Percentiles rank a stretch among this genome's conserved stretches.
Evolutionary conservation across 106 monocot species (phyloP).

Genomic region (Platanthera guangdongensis): DNA sequence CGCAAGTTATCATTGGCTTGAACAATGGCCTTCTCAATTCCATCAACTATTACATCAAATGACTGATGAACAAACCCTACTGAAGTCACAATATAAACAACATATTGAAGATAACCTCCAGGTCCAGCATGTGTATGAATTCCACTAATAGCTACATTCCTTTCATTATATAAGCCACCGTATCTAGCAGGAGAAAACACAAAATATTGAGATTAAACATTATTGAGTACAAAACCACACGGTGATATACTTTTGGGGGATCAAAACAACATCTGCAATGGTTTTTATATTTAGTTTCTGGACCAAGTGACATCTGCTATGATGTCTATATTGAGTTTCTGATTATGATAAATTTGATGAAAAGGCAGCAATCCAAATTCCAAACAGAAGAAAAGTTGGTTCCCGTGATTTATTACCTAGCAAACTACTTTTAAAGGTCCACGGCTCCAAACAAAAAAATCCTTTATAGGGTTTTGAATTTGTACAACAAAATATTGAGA

Average conservation of each 20-base stretch:
- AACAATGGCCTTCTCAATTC: constrained; percentile 76
- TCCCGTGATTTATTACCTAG: neutral
- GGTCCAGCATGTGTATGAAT: constrained; percentile 95
- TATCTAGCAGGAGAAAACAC: constrained; percentile 40
- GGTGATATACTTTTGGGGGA: neutral
- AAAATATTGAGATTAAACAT: neutral
- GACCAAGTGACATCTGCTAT: neutral
- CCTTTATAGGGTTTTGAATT: too few species aligned
- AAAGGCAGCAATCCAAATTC: neutral
- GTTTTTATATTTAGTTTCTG: neutral
- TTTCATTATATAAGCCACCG: constrained; percentile 58
- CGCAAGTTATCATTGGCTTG: constrained; percentile 88
- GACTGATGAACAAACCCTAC: constrained; percentile 90
- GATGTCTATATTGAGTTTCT: neutral
- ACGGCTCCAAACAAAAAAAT: neutral
- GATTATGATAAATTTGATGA: neutral
- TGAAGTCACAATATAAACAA: constrained; percentile 83
- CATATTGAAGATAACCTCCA: constrained; percentile 95
- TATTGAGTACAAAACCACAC: neutral
- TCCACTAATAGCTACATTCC: constrained; percentile 90
- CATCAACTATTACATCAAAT: constrained; percentile 85
- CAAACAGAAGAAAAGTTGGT: neutral
- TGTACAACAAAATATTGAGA: too few species aligned
- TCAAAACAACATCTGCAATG: neutral
- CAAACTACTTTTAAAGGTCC: neutral